These are phyloP conservation scores for Fusarium sp. DNA, from an alignment of 2,329 filamentous ascomycete species.

Conservation along the genomic window DNA sequence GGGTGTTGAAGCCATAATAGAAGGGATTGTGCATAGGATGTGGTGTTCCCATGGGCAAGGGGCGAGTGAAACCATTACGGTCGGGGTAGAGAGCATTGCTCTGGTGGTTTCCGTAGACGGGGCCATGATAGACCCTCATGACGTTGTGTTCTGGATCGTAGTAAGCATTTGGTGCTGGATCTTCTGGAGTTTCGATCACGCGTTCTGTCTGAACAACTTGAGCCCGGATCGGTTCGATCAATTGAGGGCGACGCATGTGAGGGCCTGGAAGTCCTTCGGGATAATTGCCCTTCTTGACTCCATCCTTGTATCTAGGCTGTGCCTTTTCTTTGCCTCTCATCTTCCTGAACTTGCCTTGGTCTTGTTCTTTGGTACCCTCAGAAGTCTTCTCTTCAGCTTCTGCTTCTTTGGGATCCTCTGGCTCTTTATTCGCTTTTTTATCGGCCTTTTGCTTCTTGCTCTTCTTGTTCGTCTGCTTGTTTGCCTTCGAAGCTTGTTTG, in stretches of 20 bases:
- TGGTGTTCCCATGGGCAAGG: conserved; percentile 56
- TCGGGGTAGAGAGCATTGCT: conserved; percentile 59
- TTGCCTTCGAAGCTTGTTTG: conserved; percentile 15
- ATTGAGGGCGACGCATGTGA: conserved; percentile 54
- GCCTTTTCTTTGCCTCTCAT: conserved; percentile 18
- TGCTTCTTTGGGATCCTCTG: conserved; percentile 14
- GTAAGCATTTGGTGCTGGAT: conserved; percentile 70
- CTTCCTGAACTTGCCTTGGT: conserved; percentile 37
- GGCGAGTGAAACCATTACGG: conserved; percentile 46
- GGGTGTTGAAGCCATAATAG: conserved; percentile 53
- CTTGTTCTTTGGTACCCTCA: conserved; percentile 16
- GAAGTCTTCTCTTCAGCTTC: conserved; percentile 14
- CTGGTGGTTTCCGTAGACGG: conserved; percentile 63
- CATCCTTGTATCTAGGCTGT: conserved; percentile 30
- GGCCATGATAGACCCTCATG: conserved; percentile 68
- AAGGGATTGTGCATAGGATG: conserved; percentile 58
- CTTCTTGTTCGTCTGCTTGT: conserved; percentile 16
- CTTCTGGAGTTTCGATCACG: conserved; percentile 61
- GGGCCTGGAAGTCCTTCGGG: conserved; percentile 47
- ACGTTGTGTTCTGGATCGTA: conserved; percentile 64
- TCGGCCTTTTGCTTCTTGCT: conserved; percentile 27
- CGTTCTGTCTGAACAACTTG: conserved; percentile 67
- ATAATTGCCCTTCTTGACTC: conserved; percentile 41
- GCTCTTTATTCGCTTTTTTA: conserved; percentile 25
- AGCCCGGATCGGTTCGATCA: conserved; percentile 60